Evolutionary conservation across 495 filamentous ascomycete species (phyloP), one percentile per base, ranked within the genome.

Genomic region (Hypoxylon cercidicola): DNA sequence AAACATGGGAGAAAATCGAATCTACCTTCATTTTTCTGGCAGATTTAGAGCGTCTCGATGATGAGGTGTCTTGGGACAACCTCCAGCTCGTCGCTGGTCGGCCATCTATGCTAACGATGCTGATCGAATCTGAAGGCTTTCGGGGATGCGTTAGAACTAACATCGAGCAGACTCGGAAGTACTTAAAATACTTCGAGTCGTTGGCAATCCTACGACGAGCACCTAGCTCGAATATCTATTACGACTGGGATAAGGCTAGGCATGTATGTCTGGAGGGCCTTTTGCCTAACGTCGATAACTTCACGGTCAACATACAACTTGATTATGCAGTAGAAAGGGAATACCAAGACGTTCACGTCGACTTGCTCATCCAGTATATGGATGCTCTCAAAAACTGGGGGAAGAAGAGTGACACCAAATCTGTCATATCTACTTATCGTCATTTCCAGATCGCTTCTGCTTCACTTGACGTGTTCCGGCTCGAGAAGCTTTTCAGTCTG

Each of bases 141-240:
- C 15, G n/a, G n/a, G 51, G 15, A 32, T 19, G 7, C 4, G 45
- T 23, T 16, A 11, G 15, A 1, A 6, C 52, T 13, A 61, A 68
- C 12, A 68, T 71, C 7, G 21, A 55, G 11, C 2, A 55, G 35
- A 73, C 37, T 40, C 68, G 68, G 28, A 39, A 44, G 3, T 62
- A 54, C 8, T 40, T 73, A 9, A 62, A 55, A 41, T 59, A 71
- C 18, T 73, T 62, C 25, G 70, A 73, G 55, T 52, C 20, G 3
- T 59, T 73, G 19, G 60, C 70, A 1, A 73, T 71, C 21, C 25
- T 73, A 34, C 62, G 61, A 60, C 62, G 70, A 41, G 66, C 70
- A 10, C 64, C 70, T 6, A 68, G 64, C 23, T 71, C 70, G 2
- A 23, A 62, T 20, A 40, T 73, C 2, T 47, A 50, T 44, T 43